These are phyloP conservation scores for Alternaria consortialis DNA, from an alignment of 2,329 filamentous ascomycete genomes.

Conservation along the genomic window DNA sequence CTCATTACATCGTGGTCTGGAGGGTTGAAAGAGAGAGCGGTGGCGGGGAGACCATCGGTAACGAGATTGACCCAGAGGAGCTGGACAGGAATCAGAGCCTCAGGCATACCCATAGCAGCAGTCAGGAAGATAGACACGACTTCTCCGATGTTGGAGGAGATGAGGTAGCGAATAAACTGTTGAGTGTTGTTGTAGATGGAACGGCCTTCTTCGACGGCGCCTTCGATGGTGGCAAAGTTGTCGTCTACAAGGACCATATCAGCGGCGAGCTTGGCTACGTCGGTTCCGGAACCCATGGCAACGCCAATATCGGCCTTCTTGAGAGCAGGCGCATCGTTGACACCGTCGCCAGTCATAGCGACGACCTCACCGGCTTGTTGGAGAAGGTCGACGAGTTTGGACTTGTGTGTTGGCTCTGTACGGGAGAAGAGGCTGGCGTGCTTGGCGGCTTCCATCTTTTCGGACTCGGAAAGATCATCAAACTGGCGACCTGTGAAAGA, in stretches of 20 bases:
- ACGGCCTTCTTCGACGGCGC: conserved; percentile 94
- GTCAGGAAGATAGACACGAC: conserved; percentile 99
- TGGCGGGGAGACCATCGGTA: conserved; percentile 95
- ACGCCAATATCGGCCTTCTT: conserved; percentile 99
- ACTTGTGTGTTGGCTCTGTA: conserved; percentile 95
- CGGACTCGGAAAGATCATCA: conserved; percentile 78
- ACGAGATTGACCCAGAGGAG: conserved; percentile 99
- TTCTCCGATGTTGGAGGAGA: conserved; percentile 98
- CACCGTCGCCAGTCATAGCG: conserved; percentile 98
- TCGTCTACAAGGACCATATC: conserved; percentile 99
- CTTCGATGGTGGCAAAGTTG: conserved; percentile 97
- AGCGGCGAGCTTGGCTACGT: conserved; percentile 94
- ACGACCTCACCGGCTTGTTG: conserved; percentile 94
- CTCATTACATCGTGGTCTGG: conserved; percentile 99
- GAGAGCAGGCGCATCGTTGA: conserved; percentile 95
- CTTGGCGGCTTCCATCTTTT: conserved; percentile 85
- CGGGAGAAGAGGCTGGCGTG: conserved; percentile 92
- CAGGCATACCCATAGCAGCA: conserved; percentile 94
- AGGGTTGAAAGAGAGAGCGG: conserved; percentile 96
- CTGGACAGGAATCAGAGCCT: conserved; percentile 95
- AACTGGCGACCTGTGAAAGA: conserved; percentile 97
- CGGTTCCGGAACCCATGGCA: conserved; percentile 97
- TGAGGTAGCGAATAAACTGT: conserved; percentile 98
- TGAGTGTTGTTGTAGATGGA: conserved; percentile 99
- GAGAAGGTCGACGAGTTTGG: conserved; percentile 94